A percentile compares a stretch with the other conserved stretches of the same genome.
phyloP scores from a whole-genome alignment of 2,329 filamentous ascomycete species.

The Apiospora kogelbergensis region DNA sequence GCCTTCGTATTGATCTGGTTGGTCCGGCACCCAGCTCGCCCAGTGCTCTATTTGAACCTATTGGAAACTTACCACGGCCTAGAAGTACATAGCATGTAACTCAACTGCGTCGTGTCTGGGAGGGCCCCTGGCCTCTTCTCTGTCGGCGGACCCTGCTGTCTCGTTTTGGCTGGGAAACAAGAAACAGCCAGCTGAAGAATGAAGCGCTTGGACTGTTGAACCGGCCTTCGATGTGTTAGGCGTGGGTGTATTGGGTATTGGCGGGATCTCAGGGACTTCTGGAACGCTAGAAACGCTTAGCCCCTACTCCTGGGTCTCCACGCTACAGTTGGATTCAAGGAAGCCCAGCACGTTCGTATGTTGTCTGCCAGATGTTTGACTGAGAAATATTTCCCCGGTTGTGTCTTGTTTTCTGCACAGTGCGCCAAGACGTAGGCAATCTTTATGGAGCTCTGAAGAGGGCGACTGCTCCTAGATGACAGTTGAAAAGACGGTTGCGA shows the following conservation, averaged over 20 bases:
- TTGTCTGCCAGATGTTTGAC: neutral
- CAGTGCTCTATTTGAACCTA: neutral
- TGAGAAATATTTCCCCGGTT: neutral
- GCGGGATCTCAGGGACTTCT: neutral
- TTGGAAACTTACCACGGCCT: neutral
- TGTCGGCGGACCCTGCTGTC: neutral
- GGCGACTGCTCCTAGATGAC: too few species aligned
- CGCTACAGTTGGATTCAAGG: neutral
- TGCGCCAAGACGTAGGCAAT: neutral
- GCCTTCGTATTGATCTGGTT: neutral
- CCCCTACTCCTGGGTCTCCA: slow-evolving; percentile 1
- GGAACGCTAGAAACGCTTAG: slow-evolving; percentile 6
- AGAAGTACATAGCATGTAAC: neutral
- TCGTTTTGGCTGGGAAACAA: slow-evolving; percentile 1
- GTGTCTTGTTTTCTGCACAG: neutral
- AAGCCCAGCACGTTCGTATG: neutral
- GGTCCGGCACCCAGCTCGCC: neutral
- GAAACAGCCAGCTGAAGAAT: neutral
- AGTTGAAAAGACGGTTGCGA: neutral
- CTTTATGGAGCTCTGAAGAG: neutral
- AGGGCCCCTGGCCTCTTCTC: neutral
- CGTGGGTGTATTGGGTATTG: too few species aligned
- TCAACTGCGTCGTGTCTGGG: neutral
- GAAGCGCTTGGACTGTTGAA: slow-evolving; percentile 3
- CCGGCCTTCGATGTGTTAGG: neutral